phyloP scores from a whole-genome alignment of 2,329 filamentous ascomycete species.

The Aspergillus carbonarius region DNA sequence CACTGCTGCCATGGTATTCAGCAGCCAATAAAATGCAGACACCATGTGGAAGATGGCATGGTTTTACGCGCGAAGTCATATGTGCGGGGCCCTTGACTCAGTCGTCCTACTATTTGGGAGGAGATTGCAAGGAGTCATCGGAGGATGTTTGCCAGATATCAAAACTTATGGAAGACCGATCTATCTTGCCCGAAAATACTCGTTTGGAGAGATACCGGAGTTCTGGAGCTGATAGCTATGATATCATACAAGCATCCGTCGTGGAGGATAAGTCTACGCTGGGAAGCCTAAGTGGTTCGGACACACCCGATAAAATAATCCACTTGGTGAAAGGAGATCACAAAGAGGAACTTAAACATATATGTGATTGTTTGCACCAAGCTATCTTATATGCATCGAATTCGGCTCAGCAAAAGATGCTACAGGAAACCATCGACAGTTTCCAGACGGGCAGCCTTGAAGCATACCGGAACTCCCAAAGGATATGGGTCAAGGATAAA shows the following conservation, averaged over 20 bases:
- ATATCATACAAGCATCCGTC: constrained; percentile 32
- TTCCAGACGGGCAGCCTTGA: constrained; percentile 53
- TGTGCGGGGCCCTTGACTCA: constrained; percentile 42
- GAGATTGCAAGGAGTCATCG: constrained; percentile 39
- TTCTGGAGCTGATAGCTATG: constrained; percentile 49
- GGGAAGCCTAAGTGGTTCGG: not conserved
- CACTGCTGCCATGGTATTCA: not conserved
- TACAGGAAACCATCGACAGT: constrained; percentile 8
- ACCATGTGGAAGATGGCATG: not conserved
- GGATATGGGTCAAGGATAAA: constrained; percentile 55
- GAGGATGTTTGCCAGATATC: constrained; percentile 44
- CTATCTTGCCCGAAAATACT: constrained; percentile 48
- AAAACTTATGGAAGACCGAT: constrained; percentile 49
- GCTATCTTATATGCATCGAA: constrained; percentile 5
- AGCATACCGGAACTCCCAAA: constrained; percentile 51
- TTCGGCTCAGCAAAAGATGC: constrained; percentile 1
- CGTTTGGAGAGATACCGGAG: constrained; percentile 46
- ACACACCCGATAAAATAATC: not conserved
- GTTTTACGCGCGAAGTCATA: not conserved
- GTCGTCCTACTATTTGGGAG: constrained; percentile 33
- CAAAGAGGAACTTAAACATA: constrained; percentile 8
- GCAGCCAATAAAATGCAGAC: not conserved
- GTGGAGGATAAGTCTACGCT: not conserved
- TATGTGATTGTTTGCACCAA: constrained; percentile 3
- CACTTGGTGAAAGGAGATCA: constrained; percentile 13